phyloP scores from a whole-genome alignment of 768 basidiomycete species.

The Trametes cinnabarina region DNA sequence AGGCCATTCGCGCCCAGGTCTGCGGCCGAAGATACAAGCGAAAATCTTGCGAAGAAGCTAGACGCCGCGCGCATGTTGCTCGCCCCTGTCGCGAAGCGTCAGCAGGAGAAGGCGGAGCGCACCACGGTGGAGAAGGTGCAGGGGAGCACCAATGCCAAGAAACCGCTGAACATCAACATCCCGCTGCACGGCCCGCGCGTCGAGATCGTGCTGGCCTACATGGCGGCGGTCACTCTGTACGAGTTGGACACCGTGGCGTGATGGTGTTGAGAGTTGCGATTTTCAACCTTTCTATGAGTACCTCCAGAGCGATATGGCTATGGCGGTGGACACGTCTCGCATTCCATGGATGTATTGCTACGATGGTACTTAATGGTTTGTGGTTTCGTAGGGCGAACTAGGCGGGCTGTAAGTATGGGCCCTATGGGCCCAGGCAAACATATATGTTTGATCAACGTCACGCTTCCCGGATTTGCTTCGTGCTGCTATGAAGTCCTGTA shows the following conservation, averaged over 20 bases:
- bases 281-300: not conserved
- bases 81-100: slow-evolving; percentile 64
- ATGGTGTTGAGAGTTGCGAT: no score
- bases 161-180: slow-evolving; percentile 69
- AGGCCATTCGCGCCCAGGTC: slow-evolving; percentile 6
- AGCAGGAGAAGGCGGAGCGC: slow-evolving; percentile 56
- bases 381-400: no score
- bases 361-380: no score
- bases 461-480: not conserved
- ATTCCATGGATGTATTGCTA: not conserved
- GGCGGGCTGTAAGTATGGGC: no score
- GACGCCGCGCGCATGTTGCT: slow-evolving; percentile 73
- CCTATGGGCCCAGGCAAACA: no score
- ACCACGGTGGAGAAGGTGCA: slow-evolving; percentile 46
- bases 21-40: slow-evolving; percentile 7
- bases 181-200: slow-evolving; percentile 85
- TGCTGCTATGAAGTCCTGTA: not conserved
- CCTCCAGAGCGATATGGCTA: not conserved
- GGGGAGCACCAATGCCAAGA: slow-evolving; percentile 37
- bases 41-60: slow-evolving; percentile 53
- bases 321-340: no score
- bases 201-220: slow-evolving; percentile 82
- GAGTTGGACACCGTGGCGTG: slow-evolving; percentile 55
- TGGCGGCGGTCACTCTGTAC: slow-evolving; percentile 75
- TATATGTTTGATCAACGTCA: no score